Conservation (phyloP, 805 yeast species). For the Lipomyces kockii region DNA sequence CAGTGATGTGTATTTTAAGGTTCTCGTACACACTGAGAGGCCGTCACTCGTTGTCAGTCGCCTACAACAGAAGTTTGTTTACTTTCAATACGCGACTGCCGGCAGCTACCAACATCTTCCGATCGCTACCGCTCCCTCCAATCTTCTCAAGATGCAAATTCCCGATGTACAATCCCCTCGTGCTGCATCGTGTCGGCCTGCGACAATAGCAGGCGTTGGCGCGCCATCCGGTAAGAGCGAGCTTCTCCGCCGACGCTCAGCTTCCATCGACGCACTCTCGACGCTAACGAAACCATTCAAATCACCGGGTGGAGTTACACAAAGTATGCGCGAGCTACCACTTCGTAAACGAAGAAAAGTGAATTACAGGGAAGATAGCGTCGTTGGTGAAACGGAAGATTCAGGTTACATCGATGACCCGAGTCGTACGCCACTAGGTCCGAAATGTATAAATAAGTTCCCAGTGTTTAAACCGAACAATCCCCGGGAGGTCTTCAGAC, state of each 20-base stretch:
- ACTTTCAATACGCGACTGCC: background rate
- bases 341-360: conserved; percentile 37
- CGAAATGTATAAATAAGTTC: conserved; percentile 14
- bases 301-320: conserved; percentile 23
- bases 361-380: conserved; percentile 29
- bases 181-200: background rate
- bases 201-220: background rate
- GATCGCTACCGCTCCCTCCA: background rate
- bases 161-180: background rate
- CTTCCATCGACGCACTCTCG: conserved; percentile 28
- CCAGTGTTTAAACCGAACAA: conserved; percentile 32
- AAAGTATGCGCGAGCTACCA: conserved; percentile 14
- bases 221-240: background rate
- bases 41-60: too few relatives aligned
- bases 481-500: conserved; percentile 25
- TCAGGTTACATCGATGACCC: conserved; percentile 20
- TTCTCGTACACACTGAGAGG: too few relatives aligned
- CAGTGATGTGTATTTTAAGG: too few relatives aligned
- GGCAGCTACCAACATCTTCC: background rate
- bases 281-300: conserved; percentile 28
- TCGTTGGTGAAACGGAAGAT: conserved; percentile 14
- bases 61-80: too few relatives aligned
- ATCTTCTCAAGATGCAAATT: background rate
- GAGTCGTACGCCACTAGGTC: conserved; percentile 15
- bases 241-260: conserved; percentile 22